Evolutionary conservation across 75 land plant species (phyloP).

Genomic region (Azolla pinnata): DNA sequence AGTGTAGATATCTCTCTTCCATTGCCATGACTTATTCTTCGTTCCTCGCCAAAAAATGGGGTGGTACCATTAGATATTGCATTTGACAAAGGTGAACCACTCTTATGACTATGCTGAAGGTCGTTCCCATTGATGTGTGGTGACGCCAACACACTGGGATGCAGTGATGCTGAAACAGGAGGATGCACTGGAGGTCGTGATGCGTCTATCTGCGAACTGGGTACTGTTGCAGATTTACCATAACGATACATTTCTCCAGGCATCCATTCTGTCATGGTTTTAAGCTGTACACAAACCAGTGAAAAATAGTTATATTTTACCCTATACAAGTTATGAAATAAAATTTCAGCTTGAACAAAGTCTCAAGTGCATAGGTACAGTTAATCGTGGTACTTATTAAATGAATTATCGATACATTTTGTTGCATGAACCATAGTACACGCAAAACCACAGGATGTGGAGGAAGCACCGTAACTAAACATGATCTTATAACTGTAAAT

Average conservation of each 20-base stretch:
- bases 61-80: background rate
- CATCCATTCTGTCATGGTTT: slow-evolving; percentile 85
- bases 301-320: background rate
- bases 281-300: slow-evolving; percentile 45
- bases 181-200: background rate
- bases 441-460: too few relatives aligned
- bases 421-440: too few relatives aligned
- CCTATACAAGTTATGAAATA: too few relatives aligned
- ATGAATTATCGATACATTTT: too few relatives aligned
- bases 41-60: background rate
- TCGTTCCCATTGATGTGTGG: too few relatives aligned
- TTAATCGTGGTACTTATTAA: too few relatives aligned
- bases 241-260: slow-evolving; percentile 39
- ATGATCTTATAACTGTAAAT: too few relatives aligned
- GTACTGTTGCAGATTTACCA: slow-evolving; percentile 11
- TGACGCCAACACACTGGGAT: background rate
- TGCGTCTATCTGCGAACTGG: slow-evolving; percentile 11
- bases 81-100: background rate
- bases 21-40: background rate
- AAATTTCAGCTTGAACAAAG: too few relatives aligned
- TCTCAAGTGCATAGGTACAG: too few relatives aligned
- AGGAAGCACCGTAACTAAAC: too few relatives aligned
- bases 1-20: too few relatives aligned
- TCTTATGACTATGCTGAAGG: background rate
- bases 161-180: too few relatives aligned